phyloP scores from a whole-genome alignment of 169 alveolate genomes.

The Plasmodium fragile region DNA sequence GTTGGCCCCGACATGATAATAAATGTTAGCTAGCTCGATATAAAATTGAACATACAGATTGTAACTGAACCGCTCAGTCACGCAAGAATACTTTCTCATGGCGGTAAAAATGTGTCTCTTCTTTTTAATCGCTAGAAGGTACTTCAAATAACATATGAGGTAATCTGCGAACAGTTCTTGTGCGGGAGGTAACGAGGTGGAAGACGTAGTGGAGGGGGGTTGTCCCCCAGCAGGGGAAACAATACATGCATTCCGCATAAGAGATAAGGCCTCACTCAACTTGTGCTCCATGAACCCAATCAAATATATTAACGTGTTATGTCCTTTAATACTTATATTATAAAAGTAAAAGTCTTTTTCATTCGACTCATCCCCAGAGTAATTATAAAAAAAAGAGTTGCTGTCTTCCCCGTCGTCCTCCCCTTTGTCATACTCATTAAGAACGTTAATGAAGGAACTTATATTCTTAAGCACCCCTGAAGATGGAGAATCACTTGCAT shows the following conservation, averaged over 20 bases:
- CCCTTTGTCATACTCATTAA: background rate
- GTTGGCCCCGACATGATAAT: constrained; percentile 46
- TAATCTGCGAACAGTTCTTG: constrained; percentile 52
- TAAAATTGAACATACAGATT: constrained; percentile 18
- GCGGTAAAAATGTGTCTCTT: constrained; percentile 1
- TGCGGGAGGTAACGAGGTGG: background rate
- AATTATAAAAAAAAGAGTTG: too few species aligned
- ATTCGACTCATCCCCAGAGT: background rate
- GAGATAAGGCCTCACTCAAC: background rate
- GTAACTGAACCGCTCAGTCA: constrained; percentile 7
- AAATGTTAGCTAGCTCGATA: constrained; percentile 25
- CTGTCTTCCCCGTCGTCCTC: background rate
- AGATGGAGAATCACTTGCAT: background rate
- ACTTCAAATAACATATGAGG: constrained; percentile 47
- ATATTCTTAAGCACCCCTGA: background rate
- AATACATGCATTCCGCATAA: background rate
- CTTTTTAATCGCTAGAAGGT: constrained; percentile 29
- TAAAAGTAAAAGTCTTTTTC: constrained; percentile 6
- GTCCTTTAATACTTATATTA: constrained; percentile 23
- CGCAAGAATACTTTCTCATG: constrained; percentile 24
- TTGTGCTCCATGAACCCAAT: constrained; percentile 32
- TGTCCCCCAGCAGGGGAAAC: background rate
- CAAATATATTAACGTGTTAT: constrained; percentile 48
- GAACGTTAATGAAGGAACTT: constrained; percentile 9
- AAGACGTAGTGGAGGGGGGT: background rate